Base-by-base conservation (phyloP, 2,329 filamentous ascomycete species). In the Colletotrichum noveboracense region DNA sequence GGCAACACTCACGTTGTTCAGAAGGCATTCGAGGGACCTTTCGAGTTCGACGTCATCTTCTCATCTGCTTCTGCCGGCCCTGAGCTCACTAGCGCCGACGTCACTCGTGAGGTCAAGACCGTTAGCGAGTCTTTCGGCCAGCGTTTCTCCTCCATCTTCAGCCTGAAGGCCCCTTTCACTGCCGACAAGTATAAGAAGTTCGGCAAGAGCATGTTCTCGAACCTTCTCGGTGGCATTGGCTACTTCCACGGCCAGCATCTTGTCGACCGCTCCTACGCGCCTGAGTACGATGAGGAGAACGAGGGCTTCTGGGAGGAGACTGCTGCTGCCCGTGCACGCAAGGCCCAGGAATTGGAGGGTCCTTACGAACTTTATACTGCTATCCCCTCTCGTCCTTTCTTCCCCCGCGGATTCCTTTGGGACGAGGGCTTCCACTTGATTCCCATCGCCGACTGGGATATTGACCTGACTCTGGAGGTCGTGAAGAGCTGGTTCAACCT, bases 391-490 rank as follows among this genome's bases (percentile, higher is more conserved):
- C 90, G 97, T 6, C 95, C 97, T 0, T 99, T 99, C 88, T 99
- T 99, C 86, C 97, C 97, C 2, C 91, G 97, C 76, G 97, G 97
- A 1, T 99, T 99, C 83, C 89, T 98, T 6, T 99, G 97, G 97
- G 97, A 99, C 80, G 97, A 99, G 84, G 97, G 97, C 1, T 99
- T 98, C 85, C 97, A 99, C 81, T 88, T 99, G 43, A 88, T 98
- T 64, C 96, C 96, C 3, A 93, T 99, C 70, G 91, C 95, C 24
- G 96, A 99, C 78, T 99, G 96, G 94, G 97, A 99, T 82, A 92
- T 96, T 68, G 96, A 98, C 81, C 89, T 98, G 67, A 93, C 95
- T 5, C 87, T 94, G 34, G 95, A 98, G 77, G 95, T 99, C 78
- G 91, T 98, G 77, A 95, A 94, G 86, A 98, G 95, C 85, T 99